Base-by-base conservation (phyloP, 2,329 filamentous ascomycete species). In the Paecilomyces fulvus region DNA sequence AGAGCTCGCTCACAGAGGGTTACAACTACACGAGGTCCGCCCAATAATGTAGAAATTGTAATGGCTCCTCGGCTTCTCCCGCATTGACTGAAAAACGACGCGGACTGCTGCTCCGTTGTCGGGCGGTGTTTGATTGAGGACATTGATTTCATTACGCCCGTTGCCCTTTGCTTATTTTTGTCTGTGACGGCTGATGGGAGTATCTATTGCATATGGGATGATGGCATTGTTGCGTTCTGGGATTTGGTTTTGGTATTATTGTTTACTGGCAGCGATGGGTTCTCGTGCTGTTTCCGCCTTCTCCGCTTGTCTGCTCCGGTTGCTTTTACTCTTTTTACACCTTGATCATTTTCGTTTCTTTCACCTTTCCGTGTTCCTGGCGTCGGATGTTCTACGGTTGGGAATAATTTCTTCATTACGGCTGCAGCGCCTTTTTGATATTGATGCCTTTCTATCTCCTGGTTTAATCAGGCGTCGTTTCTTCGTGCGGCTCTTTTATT, bases 121-220 rank as follows among this genome's bases (percentile, higher is more conserved):
- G 7, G 25, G 25, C 25, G 25, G 25, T 7, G 7, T 28, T 28
- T 28, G 25, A 28, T n/a, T 8, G 37, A 17, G 37, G 37, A 43
- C n/a, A 43, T 43, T 17, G 37, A 43, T 20, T 52, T 55, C 53
- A 53, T 59, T 58, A 62, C 55, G 52, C 57, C 21, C 49, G 57
- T 56, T 52, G 56, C 56, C 56, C 57, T 64, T 61, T 60, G 55
- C 56, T 55, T 43, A 20, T 25, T 28, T 30, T 30, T 50, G 12
- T 52, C 28, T 49, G 51, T 57, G 55, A 52, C 17, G 56, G 43
- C 46, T 37, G 51, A 28, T 56, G 48, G 60, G 56, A 46, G 17
- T 43, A 43, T 56, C 56, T 53, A 55, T 69, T 70, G 63, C 64
- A 73, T 72, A 66, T 71, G 72, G 37, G 37, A 70, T 70, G 67